Evolutionary conservation across 495 filamentous ascomycete species (phyloP), one percentile per base, ranked within the genome.

Genomic region (Aspergillus incahuasiensis): DNA sequence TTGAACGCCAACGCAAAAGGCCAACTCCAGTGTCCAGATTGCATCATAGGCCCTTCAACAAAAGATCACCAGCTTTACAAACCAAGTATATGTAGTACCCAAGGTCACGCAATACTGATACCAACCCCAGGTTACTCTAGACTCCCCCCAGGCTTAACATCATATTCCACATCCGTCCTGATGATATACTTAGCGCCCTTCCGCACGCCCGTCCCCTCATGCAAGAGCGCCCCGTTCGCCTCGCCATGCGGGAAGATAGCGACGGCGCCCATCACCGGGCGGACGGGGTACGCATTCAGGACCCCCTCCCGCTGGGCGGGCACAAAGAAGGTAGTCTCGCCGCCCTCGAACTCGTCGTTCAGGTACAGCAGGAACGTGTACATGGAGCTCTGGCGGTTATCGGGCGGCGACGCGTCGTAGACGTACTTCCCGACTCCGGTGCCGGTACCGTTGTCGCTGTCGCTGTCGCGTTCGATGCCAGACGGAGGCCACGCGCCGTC

Each of bases 101-200:
- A n/a, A n/a, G n/a, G n/a, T n/a, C n/a, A n/a, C n/a, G n/a, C n/a
- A n/a, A n/a, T n/a, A n/a, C n/a, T n/a, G n/a, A n/a, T n/a, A n/a
- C n/a, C n/a, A n/a, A n/a, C n/a, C n/a, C n/a, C n/a, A n/a, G n/a
- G n/a, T n/a, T n/a, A n/a, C n/a, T n/a, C n/a, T n/a, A n/a, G n/a
- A n/a, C n/a, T n/a, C n/a, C n/a, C n/a, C n/a, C 48, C 34, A 24
- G 68, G 64, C 38, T 68, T 66, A n/a, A 73, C 64, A 47, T 73
- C 70, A 48, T 73, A 73, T 63, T 73, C 70, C 56, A 73, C 68
- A 48, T 73, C 70, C 5, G 65, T 69, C 24, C 70, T 39, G 38
- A 73, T 71, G n/a, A 73, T 73, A 57, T 73, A 73, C 48, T 73
- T 73, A 2, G 70, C 70, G 5, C 70, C 70, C 48, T 66, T 70